phyloP scores from a whole-genome alignment of 2,329 filamentous ascomycete genomes.

The Beauveria asiatica region DNA sequence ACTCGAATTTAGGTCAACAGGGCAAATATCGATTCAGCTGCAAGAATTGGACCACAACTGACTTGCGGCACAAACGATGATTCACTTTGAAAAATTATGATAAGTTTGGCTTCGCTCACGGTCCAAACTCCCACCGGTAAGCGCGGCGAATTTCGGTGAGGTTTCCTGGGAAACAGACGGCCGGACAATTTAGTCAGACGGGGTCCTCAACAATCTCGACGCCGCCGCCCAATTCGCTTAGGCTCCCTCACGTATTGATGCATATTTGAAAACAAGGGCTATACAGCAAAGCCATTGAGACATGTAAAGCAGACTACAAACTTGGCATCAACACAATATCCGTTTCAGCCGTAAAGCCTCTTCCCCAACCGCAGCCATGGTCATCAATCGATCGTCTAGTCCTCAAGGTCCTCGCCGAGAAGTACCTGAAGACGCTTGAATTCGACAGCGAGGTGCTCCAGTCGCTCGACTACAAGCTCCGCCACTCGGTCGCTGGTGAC shows the following conservation, averaged over 20 bases:
- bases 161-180: background rate
- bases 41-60: background rate
- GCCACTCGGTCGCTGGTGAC: conserved; percentile 20
- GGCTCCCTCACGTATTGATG: background rate
- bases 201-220: background rate
- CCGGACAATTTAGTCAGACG: background rate
- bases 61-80: background rate
- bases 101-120: background rate
- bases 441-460: conserved; percentile 28
- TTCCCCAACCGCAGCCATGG: conserved; percentile 18
- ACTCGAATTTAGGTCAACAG: background rate
- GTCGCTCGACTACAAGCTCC: conserved; percentile 27
- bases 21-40: background rate
- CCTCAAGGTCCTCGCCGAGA: conserved; percentile 21
- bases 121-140: background rate
- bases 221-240: background rate
- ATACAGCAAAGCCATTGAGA: background rate
- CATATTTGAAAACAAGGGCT: background rate
- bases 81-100: background rate
- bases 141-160: background rate
- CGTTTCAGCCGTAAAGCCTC: background rate
- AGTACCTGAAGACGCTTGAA: conserved; percentile 21
- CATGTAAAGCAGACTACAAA: background rate
- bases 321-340: background rate
- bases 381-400: conserved; percentile 30